Evolutionary conservation across 768 basidiomycete species (phyloP).

Genomic region (Mycena belliarum): DNA sequence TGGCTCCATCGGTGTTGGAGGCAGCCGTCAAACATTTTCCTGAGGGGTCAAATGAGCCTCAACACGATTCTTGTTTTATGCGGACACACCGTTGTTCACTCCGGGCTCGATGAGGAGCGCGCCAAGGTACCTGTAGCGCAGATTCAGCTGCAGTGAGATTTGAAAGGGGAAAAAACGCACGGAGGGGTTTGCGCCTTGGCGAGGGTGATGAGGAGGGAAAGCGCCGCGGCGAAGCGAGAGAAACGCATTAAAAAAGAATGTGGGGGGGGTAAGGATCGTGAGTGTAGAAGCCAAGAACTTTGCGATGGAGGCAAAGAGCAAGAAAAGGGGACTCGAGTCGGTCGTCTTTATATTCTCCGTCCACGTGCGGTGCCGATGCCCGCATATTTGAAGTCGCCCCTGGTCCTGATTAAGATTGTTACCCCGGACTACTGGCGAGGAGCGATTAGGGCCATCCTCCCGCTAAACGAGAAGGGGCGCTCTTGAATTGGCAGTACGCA

Average conservation of each 20-base stretch:
- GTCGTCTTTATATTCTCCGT: background rate
- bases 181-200: slow-evolving; percentile 28
- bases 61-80: background rate
- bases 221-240: slow-evolving; percentile 6
- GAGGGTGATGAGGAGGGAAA: slow-evolving; percentile 21
- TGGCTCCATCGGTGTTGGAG: slow-evolving; percentile 49
- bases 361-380: background rate
- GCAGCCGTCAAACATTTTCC: slow-evolving; percentile 55
- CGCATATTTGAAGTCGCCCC: too few species aligned
- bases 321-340: background rate
- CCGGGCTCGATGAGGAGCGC: slow-evolving; percentile 46
- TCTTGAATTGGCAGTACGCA: too few species aligned
- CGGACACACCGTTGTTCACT: slow-evolving; percentile 38
- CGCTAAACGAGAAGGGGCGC: too few species aligned
- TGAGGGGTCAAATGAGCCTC: slow-evolving; percentile 20
- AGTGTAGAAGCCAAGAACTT: slow-evolving; percentile 7
- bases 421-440: too few species aligned
- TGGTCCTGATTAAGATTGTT: too few species aligned
- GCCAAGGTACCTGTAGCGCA: slow-evolving; percentile 39
- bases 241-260: slow-evolving; percentile 22
- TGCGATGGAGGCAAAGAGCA: slow-evolving; percentile 16
- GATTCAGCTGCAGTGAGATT: background rate
- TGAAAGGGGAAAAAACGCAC: slow-evolving; percentile 12
- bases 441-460: too few species aligned
- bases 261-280: slow-evolving; percentile 18